Conservation (phyloP, 140 eudicot species). For the Bidens hawaiensis region DNA sequence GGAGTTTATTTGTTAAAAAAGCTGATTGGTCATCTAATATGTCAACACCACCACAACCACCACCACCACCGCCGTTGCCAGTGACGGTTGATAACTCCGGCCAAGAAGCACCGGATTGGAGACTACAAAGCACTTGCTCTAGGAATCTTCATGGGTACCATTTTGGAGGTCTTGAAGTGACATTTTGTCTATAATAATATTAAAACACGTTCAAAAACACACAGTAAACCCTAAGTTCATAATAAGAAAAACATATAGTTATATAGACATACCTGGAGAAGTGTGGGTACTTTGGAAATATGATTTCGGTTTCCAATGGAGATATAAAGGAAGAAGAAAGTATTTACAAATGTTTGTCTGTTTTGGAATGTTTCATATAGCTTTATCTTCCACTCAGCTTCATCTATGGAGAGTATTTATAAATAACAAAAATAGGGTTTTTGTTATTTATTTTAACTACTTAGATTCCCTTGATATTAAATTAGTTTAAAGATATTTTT, state of each 20-base stretch:
- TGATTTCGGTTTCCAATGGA: slow-evolving; percentile 22
- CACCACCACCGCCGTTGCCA: neutral
- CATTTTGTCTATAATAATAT: slow-evolving; percentile 14
- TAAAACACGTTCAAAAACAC: slow-evolving; percentile 8
- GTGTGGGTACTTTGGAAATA: slow-evolving; percentile 11
- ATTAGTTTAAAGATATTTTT: no score
- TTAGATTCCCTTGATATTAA: neutral
- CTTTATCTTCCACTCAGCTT: slow-evolving; percentile 13
- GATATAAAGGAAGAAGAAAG: slow-evolving; percentile 9
- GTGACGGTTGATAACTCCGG: slow-evolving; percentile 35
- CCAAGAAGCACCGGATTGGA: slow-evolving; percentile 48
- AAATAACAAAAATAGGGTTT: slow-evolving; percentile 3
- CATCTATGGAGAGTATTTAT: slow-evolving; percentile 14
- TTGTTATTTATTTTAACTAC: neutral
- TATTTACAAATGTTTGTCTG: slow-evolving; percentile 17
- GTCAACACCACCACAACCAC: neutral
- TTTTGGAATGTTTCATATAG: slow-evolving; percentile 29
- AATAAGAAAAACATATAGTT: neutral
- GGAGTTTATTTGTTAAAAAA: slow-evolving; percentile 50
- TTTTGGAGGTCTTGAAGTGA: slow-evolving; percentile 39
- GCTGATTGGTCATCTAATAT: slow-evolving; percentile 50
- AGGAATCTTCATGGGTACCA: slow-evolving; percentile 42
- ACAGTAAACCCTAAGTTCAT: slow-evolving; percentile 22
- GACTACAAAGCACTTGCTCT: slow-evolving; percentile 59
- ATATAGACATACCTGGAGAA: slow-evolving; percentile 25